Conservation (phyloP, 768 basidiomycete species). For the Macrocybe gigantea region DNA sequence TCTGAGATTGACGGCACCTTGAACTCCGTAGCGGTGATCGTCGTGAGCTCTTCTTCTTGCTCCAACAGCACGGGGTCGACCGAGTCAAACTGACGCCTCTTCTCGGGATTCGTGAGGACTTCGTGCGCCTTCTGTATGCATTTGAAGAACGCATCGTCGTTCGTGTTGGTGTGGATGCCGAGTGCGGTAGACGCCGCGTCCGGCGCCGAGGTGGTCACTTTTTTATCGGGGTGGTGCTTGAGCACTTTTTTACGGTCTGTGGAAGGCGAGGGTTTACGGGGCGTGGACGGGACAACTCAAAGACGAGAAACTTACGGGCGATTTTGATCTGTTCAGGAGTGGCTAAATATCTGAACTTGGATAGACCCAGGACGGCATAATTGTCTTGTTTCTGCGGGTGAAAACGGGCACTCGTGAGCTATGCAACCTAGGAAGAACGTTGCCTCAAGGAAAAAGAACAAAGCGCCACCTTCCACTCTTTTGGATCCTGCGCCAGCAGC, state of each 20-base stretch:
- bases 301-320: constrained; percentile 65
- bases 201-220: constrained; percentile 37
- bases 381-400: constrained; percentile 87
- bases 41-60: constrained; percentile 72
- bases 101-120: constrained; percentile 80
- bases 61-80: constrained; percentile 78
- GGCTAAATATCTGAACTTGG: constrained; percentile 82
- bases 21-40: constrained; percentile 45
- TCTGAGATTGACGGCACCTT: constrained; percentile 28
- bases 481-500: constrained; percentile 77
- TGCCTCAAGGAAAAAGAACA: background rate
- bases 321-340: constrained; percentile 91
- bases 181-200: constrained; percentile 22
- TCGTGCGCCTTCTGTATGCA: constrained; percentile 99
- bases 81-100: constrained; percentile 92
- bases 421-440: background rate
- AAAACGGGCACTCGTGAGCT: background rate
- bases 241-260: constrained; percentile 99
- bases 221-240: constrained; percentile 98
- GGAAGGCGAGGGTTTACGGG: background rate
- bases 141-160: constrained; percentile 99
- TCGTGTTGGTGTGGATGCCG: constrained; percentile 69
- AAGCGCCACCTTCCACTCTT: constrained; percentile 87
- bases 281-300: background rate
- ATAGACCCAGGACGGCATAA: constrained; percentile 94